Evolutionary conservation across 306 rosid species (phyloP), one percentile per base, ranked within the genome.

Genomic region (Prunus salicina): DNA sequence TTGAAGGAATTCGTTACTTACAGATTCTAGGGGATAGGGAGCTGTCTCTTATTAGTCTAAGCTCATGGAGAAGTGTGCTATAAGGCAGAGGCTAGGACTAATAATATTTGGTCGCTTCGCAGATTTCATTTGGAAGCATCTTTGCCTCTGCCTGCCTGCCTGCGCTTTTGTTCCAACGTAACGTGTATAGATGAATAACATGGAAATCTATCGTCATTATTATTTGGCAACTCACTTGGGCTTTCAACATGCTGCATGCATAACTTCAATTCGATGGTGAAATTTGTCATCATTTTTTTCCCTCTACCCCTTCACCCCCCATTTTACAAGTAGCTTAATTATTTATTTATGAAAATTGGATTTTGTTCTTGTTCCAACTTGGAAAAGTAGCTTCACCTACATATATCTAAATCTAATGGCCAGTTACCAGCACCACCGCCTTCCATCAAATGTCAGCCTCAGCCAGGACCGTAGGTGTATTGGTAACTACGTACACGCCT

Each of bases 331-430:
- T 49, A 38, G 43, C 43, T 7, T 38, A 38, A 38, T 38, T 6
- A 7, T 38, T 10, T 47, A 47, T 46, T 47, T 11, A 13, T 47
- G 15, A 2, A 47, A 47, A 24, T 69, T 27, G 22, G 56, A 4
- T 22, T 47, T 18, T 69, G 1, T 15, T 52, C 6, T 52, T 15
- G 24, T 18, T 18, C 22, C 20, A 34, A 56, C 51, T 55, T 18
- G 50, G 50, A 53, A 52, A 56, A 41, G 53, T 56, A 20, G 76
- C 76, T 72, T 72, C 66, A 72, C 75, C 64, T 52, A 32, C 43
- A 38, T 7, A 18, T 70, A 50, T 65, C 24, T 38, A 11, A 19
- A 41, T 27, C 18, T 69, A 28, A 69, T 28, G 64, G 64, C 32
- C 64, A 12, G 64, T 71, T n/a, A 71, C 69, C 50, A 51, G 52